Percentiles rank a stretch among this genome's conserved stretches.
Conservation (phyloP, 2,329 filamentous ascomycete genomes). For the Sporothrix humicola region DNA sequence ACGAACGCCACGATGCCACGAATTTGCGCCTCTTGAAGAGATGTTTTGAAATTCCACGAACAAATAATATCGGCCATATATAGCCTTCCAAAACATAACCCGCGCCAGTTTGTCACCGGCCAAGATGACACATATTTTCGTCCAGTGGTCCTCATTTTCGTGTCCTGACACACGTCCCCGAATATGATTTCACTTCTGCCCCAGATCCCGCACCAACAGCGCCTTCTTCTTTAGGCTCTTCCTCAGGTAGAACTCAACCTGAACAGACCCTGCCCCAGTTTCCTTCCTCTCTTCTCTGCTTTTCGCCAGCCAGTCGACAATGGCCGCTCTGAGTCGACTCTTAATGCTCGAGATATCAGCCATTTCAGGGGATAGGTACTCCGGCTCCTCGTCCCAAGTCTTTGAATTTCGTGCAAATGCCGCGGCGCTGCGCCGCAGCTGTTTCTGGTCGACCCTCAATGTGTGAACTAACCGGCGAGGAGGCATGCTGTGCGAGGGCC, state of each 20-base stretch:
- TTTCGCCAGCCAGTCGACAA: slow-evolving; percentile 33
- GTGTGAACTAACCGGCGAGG: slow-evolving; percentile 5
- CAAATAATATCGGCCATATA: not conserved
- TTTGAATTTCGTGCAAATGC: slow-evolving; percentile 16
- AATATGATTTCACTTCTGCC: not conserved
- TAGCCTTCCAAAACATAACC: not conserved
- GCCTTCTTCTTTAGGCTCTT: slow-evolving; percentile 33
- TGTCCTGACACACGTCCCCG: not conserved
- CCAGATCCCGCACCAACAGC: slow-evolving; percentile 2
- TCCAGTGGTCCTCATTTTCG: not conserved
- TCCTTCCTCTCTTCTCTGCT: not conserved
- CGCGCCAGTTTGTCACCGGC: not conserved
- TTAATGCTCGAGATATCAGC: slow-evolving; percentile 33
- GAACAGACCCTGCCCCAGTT: slow-evolving; percentile 1
- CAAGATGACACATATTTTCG: not conserved
- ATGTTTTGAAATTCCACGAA: not conserved
- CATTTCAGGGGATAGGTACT: slow-evolving; percentile 29
- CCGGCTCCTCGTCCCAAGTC: not conserved
- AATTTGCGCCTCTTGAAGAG: not conserved
- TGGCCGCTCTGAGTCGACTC: slow-evolving; percentile 29
- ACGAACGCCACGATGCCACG: not conserved
- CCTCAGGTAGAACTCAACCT: slow-evolving; percentile 36
- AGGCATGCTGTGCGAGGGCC: not conserved
- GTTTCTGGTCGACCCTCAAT: slow-evolving; percentile 22
- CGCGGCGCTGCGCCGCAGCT: slow-evolving; percentile 13